Conservation (phyloP, 768 basidiomycete species). For the Candolleomyces aberdarensis region DNA sequence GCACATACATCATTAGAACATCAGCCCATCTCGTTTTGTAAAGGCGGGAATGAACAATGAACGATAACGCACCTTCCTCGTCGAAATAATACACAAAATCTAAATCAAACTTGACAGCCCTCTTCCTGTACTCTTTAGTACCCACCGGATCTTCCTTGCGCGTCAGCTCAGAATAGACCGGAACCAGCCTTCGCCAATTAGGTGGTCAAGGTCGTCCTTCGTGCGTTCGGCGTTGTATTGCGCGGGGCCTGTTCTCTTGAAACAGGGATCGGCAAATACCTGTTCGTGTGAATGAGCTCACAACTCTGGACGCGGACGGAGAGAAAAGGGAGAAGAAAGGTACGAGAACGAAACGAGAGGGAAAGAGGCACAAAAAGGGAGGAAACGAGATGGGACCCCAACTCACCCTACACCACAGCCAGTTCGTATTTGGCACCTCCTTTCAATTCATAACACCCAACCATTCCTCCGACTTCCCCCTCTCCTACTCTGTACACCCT, state of each 20-base stretch:
- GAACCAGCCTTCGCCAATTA: slow-evolving; percentile 74
- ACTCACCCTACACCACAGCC: slow-evolving; percentile 76
- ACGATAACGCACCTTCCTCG: slow-evolving; percentile 47
- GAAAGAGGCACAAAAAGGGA: too few species aligned
- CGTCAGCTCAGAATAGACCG: slow-evolving; percentile 67
- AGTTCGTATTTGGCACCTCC: slow-evolving; percentile 81
- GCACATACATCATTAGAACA: too few species aligned
- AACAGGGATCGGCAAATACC: slow-evolving; percentile 74
- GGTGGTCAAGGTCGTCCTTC: slow-evolving; percentile 70
- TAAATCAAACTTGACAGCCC: slow-evolving; percentile 59
- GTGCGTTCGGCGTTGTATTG: slow-evolving; percentile 57
- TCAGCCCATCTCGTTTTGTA: too few species aligned
- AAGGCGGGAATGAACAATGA: neutral
- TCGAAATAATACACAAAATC: slow-evolving; percentile 80
- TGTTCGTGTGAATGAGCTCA: slow-evolving; percentile 15
- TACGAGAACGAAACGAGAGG: too few species aligned
- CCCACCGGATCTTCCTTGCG: slow-evolving; percentile 59
- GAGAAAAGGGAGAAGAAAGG: too few species aligned
- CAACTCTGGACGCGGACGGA: too few species aligned
- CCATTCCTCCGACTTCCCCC: slow-evolving; percentile 61
- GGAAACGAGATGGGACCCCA: neutral
- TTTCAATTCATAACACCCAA: slow-evolving; percentile 77
- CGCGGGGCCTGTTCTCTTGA: slow-evolving; percentile 59
- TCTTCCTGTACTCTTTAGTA: slow-evolving; percentile 60
- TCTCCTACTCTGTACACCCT: slow-evolving; percentile 47